A percentile compares a stretch with the other conserved stretches of the same genome.
These are phyloP conservation scores for Fusarium cyanostomum DNA, from an alignment of 2,329 filamentous ascomycete species.

Conservation along the genomic window DNA sequence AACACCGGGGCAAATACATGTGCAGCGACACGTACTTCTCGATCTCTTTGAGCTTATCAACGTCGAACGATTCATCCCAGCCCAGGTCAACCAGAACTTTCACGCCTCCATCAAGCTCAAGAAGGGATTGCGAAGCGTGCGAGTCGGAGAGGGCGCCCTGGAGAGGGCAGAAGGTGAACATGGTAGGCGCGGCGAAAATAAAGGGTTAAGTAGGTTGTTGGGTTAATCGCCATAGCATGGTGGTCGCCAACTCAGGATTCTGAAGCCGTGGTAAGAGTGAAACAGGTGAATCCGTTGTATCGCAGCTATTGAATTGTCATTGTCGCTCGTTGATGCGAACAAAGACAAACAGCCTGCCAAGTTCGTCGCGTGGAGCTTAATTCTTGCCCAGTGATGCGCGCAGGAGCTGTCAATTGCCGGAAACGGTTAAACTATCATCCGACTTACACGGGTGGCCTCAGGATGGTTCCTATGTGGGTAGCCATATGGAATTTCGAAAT, in stretches of 20 bases:
- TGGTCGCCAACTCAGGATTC: slow-evolving; percentile 13
- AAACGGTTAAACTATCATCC: slow-evolving; percentile 34
- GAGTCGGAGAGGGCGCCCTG: slow-evolving; percentile 91
- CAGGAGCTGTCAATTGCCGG: slow-evolving; percentile 26
- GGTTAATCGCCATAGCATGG: slow-evolving; percentile 35
- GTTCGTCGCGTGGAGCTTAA: slow-evolving; percentile 36
- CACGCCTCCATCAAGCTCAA: slow-evolving; percentile 96
- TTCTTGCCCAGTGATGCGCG: slow-evolving; percentile 33
- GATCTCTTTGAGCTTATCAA: slow-evolving; percentile 81
- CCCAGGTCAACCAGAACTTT: slow-evolving; percentile 95
- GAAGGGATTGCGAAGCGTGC: slow-evolving; percentile 88
- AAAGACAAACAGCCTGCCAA: slow-evolving; percentile 30
- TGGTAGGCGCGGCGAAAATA: slow-evolving; percentile 54
- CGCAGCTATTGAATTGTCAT: slow-evolving; percentile 26
- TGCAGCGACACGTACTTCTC: slow-evolving; percentile 73
- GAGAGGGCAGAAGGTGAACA: slow-evolving; percentile 96
- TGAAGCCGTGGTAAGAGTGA: background rate
- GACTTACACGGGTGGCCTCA: slow-evolving; percentile 31
- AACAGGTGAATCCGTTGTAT: slow-evolving; percentile 4
- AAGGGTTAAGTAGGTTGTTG: slow-evolving; percentile 21
- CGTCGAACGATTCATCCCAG: slow-evolving; percentile 93
- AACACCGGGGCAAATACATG: background rate
- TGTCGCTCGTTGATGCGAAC: slow-evolving; percentile 30
- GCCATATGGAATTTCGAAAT: background rate
- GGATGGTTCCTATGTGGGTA: background rate